Evolutionary conservation across 2,329 filamentous ascomycete genomes (phyloP).

Genomic region (Fonsecaea pugnacius): DNA sequence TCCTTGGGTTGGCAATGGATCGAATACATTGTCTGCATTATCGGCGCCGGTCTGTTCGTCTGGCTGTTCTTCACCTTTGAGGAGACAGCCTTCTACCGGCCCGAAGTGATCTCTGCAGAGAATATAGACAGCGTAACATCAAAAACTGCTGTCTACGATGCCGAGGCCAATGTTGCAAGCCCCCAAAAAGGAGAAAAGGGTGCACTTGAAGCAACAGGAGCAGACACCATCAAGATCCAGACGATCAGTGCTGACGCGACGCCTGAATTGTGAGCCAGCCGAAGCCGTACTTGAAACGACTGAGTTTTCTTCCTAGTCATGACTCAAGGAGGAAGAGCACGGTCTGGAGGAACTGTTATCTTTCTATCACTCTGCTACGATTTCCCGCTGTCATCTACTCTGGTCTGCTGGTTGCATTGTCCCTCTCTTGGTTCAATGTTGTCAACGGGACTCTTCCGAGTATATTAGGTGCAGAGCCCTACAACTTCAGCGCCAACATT

Average conservation of each 20-base stretch:
- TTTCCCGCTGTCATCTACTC: slow-evolving; percentile 30
- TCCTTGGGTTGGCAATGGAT: slow-evolving; percentile 36
- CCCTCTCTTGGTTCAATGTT: slow-evolving; percentile 46
- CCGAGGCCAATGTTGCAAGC: too few relatives aligned
- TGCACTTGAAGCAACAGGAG: too few relatives aligned
- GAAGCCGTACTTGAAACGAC: too few relatives aligned
- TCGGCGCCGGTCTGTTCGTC: slow-evolving; percentile 22
- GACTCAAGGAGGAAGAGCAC: not conserved
- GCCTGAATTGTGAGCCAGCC: too few relatives aligned
- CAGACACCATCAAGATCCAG: too few relatives aligned
- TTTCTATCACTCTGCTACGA: slow-evolving; percentile 40
- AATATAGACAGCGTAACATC: not conserved
- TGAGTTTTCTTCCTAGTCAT: too few relatives aligned
- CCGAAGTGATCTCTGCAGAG: not conserved
- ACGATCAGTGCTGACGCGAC: too few relatives aligned
- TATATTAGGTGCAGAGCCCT: slow-evolving; percentile 39
- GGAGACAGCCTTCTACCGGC: slow-evolving; percentile 29
- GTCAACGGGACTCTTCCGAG: slow-evolving; percentile 43
- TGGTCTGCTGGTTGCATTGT: slow-evolving; percentile 34
- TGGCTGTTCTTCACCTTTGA: slow-evolving; percentile 32
- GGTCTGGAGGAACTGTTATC: not conserved
- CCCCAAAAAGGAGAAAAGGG: too few relatives aligned
- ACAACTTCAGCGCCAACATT: slow-evolving; percentile 39
- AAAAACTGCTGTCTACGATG: too few relatives aligned
- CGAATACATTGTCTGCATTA: slow-evolving; percentile 25